Base-by-base conservation (phyloP, 2,329 filamentous ascomycete species). In the Hirsutella thompsonii region DNA sequence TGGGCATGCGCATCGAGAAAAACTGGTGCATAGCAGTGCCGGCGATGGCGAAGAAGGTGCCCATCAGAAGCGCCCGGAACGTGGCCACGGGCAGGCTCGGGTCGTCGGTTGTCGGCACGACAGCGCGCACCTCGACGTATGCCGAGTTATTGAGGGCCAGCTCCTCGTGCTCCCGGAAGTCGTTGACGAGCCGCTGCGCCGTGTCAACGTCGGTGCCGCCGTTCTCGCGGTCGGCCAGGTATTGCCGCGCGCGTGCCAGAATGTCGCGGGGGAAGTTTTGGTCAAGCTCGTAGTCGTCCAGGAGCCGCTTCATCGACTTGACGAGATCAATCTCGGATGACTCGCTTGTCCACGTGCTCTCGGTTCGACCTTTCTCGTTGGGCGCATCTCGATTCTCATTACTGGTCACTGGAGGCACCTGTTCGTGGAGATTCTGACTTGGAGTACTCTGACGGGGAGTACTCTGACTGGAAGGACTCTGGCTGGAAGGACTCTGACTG, bases 201-300 rank as follows among this genome's bases (percentile, higher is more conserved):
- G 43, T 28, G 9, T 53, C 51, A 0, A 41, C 8, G 5, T 56
- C 48, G 3, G 42, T 34, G 5, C 40, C 19, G 9, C 35, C 26
- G 0, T 40, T 41, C 8, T 41, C 38, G 5, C 23, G 16, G 13
- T 39, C 43, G 43, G 55, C 48, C 11, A 69, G 52, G 41, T 69
- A 69, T 13, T 51, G 49, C 18, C 58, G 52, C n/a, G 68, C 62
- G 14, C 58, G 59, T 10, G 61, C 49, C 19, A 70, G 52, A 29
- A 67, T 55, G 5, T 54, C 45, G 20, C 57, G 52, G 0, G 66
- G 64, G 41, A 71, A 71, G 53, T 71, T 71, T 28, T 65, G 67
- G 40, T 70, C 68, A 21, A 60, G 54, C 33, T 63, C 57, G 46
- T 70, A 62, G 19, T 68, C 60, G 8, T 56, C 48, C 16, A 68